A percentile compares a stretch with the other conserved stretches of the same genome.
These are phyloP conservation scores for Lobosporangium transversale DNA, from an alignment of 192 early-diverging fungal genomes.

Conservation along the genomic window DNA sequence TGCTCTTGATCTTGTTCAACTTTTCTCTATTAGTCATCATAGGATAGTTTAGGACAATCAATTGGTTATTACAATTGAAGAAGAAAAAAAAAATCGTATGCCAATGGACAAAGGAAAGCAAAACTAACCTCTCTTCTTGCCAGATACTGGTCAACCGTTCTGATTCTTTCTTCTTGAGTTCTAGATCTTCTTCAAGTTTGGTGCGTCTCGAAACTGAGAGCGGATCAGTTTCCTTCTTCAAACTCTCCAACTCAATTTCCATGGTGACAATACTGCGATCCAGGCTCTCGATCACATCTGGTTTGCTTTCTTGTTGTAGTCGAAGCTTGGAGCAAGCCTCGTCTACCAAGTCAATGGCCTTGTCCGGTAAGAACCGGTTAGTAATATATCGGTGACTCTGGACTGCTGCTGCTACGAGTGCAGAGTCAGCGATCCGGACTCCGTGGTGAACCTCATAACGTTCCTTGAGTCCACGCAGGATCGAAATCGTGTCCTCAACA, in stretches of 20 bases:
- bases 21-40: slow-evolving; percentile 48
- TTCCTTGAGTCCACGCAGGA: slow-evolving; percentile 80
- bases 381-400: slow-evolving; percentile 81
- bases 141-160: slow-evolving; percentile 67
- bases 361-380: slow-evolving; percentile 78
- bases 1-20: slow-evolving; percentile 72
- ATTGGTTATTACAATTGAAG: background rate
- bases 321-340: slow-evolving; percentile 83
- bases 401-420: slow-evolving; percentile 75
- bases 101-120: background rate
- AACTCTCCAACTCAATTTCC: slow-evolving; percentile 81
- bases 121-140: slow-evolving; percentile 68
- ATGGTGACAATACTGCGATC: slow-evolving; percentile 80
- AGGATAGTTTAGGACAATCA: background rate
- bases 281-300: slow-evolving; percentile 77
- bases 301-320: slow-evolving; percentile 82
- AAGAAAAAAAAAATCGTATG: background rate
- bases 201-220: slow-evolving; percentile 72
- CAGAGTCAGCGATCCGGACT: slow-evolving; percentile 79
- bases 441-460: slow-evolving; percentile 84
- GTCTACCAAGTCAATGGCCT: slow-evolving; percentile 85
- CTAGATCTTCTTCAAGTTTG: slow-evolving; percentile 66
- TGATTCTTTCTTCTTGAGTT: slow-evolving; percentile 68
- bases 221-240: slow-evolving; percentile 81
- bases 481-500: slow-evolving; percentile 77